A percentile compares a stretch with the other conserved stretches of the same genome.
Evolutionary conservation across 2,329 filamentous ascomycete species (phyloP).

Genomic region (Colletotrichum musae): DNA sequence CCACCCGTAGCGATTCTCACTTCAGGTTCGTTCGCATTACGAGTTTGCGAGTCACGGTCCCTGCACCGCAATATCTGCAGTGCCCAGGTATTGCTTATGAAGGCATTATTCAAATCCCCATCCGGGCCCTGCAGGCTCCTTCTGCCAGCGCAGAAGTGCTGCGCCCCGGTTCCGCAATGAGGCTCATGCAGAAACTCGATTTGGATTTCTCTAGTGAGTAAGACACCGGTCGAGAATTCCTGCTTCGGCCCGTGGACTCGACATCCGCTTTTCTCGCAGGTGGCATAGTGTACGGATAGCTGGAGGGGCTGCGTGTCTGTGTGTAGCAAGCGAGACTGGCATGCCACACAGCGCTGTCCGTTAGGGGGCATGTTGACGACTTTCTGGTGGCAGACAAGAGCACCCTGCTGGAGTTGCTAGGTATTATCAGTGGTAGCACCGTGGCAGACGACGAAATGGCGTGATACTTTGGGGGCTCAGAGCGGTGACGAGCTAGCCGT

Average conservation of each 20-base stretch:
- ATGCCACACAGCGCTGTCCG: not conserved
- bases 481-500: slow-evolving; percentile 33
- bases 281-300: not conserved
- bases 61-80: slow-evolving; percentile 9
- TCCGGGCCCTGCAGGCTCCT: not conserved
- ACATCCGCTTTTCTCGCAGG: not conserved
- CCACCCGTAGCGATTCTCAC: not conserved
- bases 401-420: slow-evolving; percentile 4
- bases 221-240: slow-evolving; percentile 1
- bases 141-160: not conserved
- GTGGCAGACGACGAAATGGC: slow-evolving; percentile 35
- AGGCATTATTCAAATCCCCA: not conserved
- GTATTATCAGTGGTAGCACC: slow-evolving; percentile 17
- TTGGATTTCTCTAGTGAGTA: not conserved
- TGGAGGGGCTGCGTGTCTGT: slow-evolving; percentile 6
- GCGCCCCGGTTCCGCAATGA: slow-evolving; percentile 1
- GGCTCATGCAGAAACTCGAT: slow-evolving; percentile 1
- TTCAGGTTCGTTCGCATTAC: not conserved
- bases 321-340: slow-evolving; percentile 5
- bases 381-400: not conserved
- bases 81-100: slow-evolving; percentile 5
- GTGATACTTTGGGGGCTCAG: slow-evolving; percentile 37
- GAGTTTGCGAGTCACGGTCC: slow-evolving; percentile 24
- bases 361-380: not conserved
- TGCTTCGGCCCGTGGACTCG: not conserved